Evolutionary conservation across 768 basidiomycete genomes (phyloP).

Genomic region (Russula sp.): DNA sequence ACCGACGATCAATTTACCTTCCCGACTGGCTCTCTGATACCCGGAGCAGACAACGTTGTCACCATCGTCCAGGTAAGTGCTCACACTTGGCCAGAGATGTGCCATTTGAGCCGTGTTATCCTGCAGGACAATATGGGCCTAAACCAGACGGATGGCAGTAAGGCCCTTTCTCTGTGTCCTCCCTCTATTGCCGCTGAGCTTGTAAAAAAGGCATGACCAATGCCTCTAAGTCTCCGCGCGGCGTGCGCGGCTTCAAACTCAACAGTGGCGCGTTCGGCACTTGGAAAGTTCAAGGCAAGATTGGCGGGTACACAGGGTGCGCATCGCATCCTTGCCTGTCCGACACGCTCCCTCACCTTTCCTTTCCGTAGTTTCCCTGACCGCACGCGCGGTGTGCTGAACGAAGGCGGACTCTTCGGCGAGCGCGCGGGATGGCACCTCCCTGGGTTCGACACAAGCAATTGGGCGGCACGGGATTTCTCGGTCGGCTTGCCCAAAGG

Average conservation of each 20-base stretch:
- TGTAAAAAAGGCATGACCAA: conserved; percentile 37
- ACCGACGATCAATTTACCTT: conserved; percentile 63
- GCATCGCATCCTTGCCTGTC: conserved; percentile 1
- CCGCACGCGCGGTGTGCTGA: conserved; percentile 45
- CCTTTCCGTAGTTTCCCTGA: conserved; percentile 59
- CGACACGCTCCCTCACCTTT: not conserved
- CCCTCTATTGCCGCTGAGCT: not conserved
- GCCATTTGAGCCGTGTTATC: not conserved
- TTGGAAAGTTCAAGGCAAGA: conserved; percentile 44
- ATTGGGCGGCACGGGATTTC: conserved; percentile 54
- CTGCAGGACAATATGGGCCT: conserved; percentile 73
- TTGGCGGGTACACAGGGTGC: conserved; percentile 39
- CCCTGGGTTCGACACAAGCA: conserved; percentile 54
- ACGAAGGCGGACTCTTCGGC: conserved; percentile 41
- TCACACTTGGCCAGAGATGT: not conserved
- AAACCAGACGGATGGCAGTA: conserved; percentile 43
- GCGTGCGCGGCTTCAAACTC: conserved; percentile 72
- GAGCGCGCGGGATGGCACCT: conserved; percentile 46
- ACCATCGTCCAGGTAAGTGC: conserved; percentile 64
- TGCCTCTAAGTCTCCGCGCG: conserved; percentile 66
- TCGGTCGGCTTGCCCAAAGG: conserved; percentile 51
- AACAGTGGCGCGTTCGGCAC: conserved; percentile 43
- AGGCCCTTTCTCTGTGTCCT: conserved; percentile 35
- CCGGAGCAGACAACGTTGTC: conserved; percentile 62
- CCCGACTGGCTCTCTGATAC: conserved; percentile 46